phyloP scores from a whole-genome alignment of 257 asterid genomes.

The Lantana camara region DNA sequence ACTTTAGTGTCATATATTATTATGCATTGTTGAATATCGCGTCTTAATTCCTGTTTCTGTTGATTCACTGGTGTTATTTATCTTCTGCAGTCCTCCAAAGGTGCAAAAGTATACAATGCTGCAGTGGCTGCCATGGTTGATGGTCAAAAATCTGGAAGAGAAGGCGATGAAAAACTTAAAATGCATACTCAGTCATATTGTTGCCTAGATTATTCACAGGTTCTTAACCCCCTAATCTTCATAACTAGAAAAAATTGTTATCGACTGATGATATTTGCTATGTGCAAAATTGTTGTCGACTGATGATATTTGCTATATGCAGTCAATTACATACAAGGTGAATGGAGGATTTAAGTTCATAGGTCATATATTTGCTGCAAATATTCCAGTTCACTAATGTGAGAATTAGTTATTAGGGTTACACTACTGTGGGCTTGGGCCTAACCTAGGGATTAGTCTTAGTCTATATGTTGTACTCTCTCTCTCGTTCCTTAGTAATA shows the following conservation, averaged over 20 bases:
- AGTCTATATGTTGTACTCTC: no score
- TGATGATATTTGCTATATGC: slow-evolving; percentile 6
- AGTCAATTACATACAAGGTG: neutral
- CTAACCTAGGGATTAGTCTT: no score
- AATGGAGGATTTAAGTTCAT: slow-evolving; percentile 15
- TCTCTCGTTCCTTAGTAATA: no score
- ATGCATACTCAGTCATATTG: slow-evolving; percentile 92
- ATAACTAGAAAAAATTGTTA: slow-evolving; percentile 3
- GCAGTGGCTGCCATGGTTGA: slow-evolving; percentile 75
- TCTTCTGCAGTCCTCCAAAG: slow-evolving; percentile 69
- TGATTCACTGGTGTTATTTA: slow-evolving; percentile 24
- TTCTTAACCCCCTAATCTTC: slow-evolving; percentile 31
- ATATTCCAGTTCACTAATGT: neutral
- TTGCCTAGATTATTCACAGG: slow-evolving; percentile 94
- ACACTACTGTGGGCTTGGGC: no score
- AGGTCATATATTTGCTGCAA: neutral
- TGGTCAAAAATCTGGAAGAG: slow-evolving; percentile 62
- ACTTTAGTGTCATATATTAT: no score
- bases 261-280: slow-evolving; percentile 7
- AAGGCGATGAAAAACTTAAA: slow-evolving; percentile 84
- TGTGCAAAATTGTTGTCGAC: slow-evolving; percentile 10
- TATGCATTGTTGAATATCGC: no score
- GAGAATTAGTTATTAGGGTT: no score
- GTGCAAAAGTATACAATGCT: slow-evolving; percentile 79
- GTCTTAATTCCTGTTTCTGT: slow-evolving; percentile 13